Evolutionary conservation across 2,329 filamentous ascomycete genomes (phyloP), one percentile per base, ranked within the genome.

Genomic region (Diaporthe batatas): DNA sequence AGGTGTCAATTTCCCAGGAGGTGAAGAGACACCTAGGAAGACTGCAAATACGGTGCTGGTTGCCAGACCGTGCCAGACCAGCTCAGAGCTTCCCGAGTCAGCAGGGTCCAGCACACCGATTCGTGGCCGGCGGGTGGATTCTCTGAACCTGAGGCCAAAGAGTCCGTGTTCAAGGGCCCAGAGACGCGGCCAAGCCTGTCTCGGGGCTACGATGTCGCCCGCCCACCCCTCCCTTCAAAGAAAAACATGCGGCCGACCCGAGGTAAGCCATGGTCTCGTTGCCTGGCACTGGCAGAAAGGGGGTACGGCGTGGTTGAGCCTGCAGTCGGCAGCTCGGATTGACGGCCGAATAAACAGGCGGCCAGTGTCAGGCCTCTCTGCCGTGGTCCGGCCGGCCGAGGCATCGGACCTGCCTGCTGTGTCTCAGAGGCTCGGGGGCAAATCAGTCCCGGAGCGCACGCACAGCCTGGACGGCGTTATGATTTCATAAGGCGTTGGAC

Each of bases 341-440:
- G 32, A 62, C 44, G 68, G 54, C 54, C 55, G 68, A 53, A 62
- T 44, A 49, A 62, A 34, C 49, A 14, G 68, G 55, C 21, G 55
- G 39, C 68, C 68, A 59, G 68, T 70, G 14, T 62, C 68, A 70
- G 55, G 54, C 68, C 68, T 34, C 34, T 32, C 21, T 58, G 42
- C 57, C 54, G 55, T 62, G 16, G 54, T 49, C 36, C 55, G 68
- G 32, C 29, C 54, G 68, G 68, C 68, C 68, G 68, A 62, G 44
- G 34, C 32, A 53, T 32, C 68, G 68, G 68, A 55, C 29, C 39
- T 49, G 42, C 11, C 18, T 32, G 6, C 32, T 42, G 21, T 29
- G 14, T 1, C 42, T 10, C 12, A 29, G 29, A 21, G 32, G 55
- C 54, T 39, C 68, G 68, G 68, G 47, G 58, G 68, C 54, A 29